A percentile compares a stretch with the other conserved stretches of the same genome.
Conservation (phyloP, 192 early-diverging fungal species). For the Glomus cerebriforme region DNA sequence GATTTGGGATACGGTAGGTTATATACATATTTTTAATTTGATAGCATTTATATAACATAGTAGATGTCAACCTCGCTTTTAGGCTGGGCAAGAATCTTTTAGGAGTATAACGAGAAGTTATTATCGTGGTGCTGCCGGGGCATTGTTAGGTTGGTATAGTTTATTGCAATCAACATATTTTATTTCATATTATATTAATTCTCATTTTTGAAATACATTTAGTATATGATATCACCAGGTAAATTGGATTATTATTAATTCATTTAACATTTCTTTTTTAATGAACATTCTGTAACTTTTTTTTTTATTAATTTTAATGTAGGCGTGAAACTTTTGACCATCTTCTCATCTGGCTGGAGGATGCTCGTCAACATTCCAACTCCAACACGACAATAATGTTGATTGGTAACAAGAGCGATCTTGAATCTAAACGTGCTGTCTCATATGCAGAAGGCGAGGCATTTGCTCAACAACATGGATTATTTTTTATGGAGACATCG, state of each 20-base stretch:
- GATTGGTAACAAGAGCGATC: slow-evolving; percentile 91
- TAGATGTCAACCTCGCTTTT: neutral
- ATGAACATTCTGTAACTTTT: slow-evolving; percentile 2
- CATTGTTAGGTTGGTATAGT: slow-evolving; percentile 58
- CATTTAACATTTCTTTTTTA: neutral
- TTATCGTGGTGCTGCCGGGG: slow-evolving; percentile 79
- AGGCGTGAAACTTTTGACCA: slow-evolving; percentile 50
- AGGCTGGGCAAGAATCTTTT: slow-evolving; percentile 85
- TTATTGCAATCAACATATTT: neutral
- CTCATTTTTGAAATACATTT: neutral
- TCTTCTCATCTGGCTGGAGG: slow-evolving; percentile 48
- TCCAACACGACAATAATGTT: slow-evolving; percentile 87
- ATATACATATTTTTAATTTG: neutral
- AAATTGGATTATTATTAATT: slow-evolving; percentile 26
- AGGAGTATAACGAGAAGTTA: slow-evolving; percentile 84
- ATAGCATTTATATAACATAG: neutral
- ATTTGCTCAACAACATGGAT: slow-evolving; percentile 82
- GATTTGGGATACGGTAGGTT: slow-evolving; percentile 90
- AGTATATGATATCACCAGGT: slow-evolving; percentile 86
- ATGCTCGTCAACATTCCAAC: slow-evolving; percentile 87
- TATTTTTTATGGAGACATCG: slow-evolving; percentile 90
- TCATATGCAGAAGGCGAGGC: slow-evolving; percentile 83
- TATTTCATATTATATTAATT: slow-evolving; percentile 11
- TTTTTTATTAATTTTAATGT: neutral
- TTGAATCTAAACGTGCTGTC: slow-evolving; percentile 79